Base-by-base conservation (phyloP, 768 basidiomycete species). In the Ramaria sp. region DNA sequence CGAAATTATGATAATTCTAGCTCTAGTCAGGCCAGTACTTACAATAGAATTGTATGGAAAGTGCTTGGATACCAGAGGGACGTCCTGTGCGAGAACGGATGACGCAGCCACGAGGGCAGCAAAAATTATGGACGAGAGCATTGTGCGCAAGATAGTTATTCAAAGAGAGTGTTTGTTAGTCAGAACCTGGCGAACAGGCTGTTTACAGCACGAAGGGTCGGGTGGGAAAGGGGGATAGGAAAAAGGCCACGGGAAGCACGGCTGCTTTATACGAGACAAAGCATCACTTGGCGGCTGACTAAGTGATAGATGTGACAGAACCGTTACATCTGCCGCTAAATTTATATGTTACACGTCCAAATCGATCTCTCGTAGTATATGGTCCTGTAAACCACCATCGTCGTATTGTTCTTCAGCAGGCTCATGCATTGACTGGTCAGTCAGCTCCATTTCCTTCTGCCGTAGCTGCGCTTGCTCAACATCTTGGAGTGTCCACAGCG, bases 401-500 rank as follows among this genome's bases (percentile, higher is more conserved):
- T 52, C 56, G 13, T 43, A 62, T 54, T 84, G 81, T 32, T 77
- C 76, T 34, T 76, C 75, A 25, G 74, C 62, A 38, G 48, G 57
- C 6, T 45, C 56, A 61, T 58, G 61, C 25, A 50, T 61, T 49
- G 65, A 65, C 56, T 74, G 67, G 59, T 71, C 70, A 62, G 74
- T 78, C 22, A 78, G 60, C 39, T 75, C 78, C 18, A 83, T 73
- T 47, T 78, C 85, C 65, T 77, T 81, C 60, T 91, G 88, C 63
- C 87, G 87, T 32, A 77, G 77, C 66, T 96, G 93, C 42, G 85
- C 84, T 65, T 82, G 85, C 62, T 90, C 78, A 13, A 99, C 77
- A 66, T 98, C 89, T 62, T 92, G 89, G 36, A 98, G 69, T 18
- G 91, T 90, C 96, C 96, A 99, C 36, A 98, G 73, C 16, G 90